Evolutionary conservation across 2,329 filamentous ascomycete genomes (phyloP).

Genomic region (Calonectria pseudoreteaudii): DNA sequence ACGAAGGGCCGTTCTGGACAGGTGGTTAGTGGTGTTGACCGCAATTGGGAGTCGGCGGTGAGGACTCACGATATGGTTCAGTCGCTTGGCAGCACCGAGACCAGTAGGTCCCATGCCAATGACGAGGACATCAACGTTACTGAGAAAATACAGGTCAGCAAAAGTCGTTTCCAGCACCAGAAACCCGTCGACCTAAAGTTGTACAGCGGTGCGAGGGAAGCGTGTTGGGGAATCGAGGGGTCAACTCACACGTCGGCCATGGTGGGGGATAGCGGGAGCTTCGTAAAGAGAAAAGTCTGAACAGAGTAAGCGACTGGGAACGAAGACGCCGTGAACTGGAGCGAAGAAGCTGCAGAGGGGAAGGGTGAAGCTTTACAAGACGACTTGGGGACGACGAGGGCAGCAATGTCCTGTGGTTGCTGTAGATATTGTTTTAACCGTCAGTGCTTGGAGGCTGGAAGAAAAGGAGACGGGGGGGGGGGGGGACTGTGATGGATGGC

Average conservation of each 20-base stretch:
- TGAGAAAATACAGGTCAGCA: slow-evolving; percentile 52
- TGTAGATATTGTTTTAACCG: slow-evolving; percentile 44
- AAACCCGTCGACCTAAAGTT: neutral
- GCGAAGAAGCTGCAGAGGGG: slow-evolving; percentile 29
- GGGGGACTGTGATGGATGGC: slow-evolving; percentile 52
- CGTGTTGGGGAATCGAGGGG: slow-evolving; percentile 15
- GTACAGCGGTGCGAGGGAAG: neutral
- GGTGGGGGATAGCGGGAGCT: slow-evolving; percentile 46
- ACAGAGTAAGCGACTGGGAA: slow-evolving; percentile 28
- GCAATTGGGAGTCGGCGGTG: slow-evolving; percentile 47
- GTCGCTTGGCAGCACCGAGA: slow-evolving; percentile 96
- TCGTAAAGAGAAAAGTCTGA: slow-evolving; percentile 22
- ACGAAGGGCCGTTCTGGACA: slow-evolving; percentile 85
- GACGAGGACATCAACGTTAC: slow-evolving; percentile 95
- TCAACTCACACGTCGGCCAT: slow-evolving; percentile 55
- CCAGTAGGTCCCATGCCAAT: slow-evolving; percentile 98
- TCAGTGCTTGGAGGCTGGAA: slow-evolving; percentile 39
- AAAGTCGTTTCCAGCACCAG: neutral
- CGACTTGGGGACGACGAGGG: slow-evolving; percentile 35
- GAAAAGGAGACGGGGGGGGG: slow-evolving; percentile 50
- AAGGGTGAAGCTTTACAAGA: slow-evolving; percentile 42
- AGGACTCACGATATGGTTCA: slow-evolving; percentile 89
- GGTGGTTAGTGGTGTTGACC: slow-evolving; percentile 39
- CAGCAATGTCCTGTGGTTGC: slow-evolving; percentile 43
- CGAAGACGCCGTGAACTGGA: slow-evolving; percentile 35